Evolutionary conservation across 1,284 basidiomycete species (phyloP).

Genomic region (Fomitopsis pinicola): DNA sequence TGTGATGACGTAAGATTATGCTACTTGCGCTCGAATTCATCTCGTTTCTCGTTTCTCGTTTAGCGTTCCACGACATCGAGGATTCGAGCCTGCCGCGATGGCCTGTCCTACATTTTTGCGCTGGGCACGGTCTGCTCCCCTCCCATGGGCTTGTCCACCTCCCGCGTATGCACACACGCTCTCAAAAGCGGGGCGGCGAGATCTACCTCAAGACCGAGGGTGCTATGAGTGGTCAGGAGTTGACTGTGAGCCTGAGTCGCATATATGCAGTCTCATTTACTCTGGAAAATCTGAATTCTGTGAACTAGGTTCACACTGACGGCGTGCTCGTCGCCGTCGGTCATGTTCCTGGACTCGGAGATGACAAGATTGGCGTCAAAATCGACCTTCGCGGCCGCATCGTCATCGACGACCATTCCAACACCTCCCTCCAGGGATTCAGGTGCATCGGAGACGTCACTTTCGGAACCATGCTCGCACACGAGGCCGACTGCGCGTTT

Average conservation of each 20-base stretch:
- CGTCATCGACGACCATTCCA: conserved; percentile 95
- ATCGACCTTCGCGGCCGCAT: conserved; percentile 89
- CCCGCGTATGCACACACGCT: no score
- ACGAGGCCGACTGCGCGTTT: conserved; percentile 96
- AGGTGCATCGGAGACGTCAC: conserved; percentile 98
- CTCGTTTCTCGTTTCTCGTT: no score
- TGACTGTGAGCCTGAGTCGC: conserved; percentile 60
- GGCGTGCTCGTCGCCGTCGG: no score
- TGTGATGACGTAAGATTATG: no score
- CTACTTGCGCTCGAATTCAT: no score
- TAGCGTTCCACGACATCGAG: no score
- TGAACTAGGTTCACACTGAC: conserved; percentile 78
- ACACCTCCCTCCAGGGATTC: conserved; percentile 83
- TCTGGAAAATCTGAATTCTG: neutral
- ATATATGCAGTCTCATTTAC: neutral
- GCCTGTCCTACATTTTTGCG: no score
- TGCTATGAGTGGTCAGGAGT: conserved; percentile 91
- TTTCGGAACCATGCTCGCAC: conserved; percentile 98
- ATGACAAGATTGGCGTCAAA: conserved; percentile 92
- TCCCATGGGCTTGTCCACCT: no score
- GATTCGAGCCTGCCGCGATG: no score
- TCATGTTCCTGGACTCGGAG: conserved; percentile 77
- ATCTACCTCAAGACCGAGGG: conserved; percentile 85
- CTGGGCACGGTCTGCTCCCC: no score
- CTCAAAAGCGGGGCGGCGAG: conserved; percentile 85